Percentiles rank a stretch among this genome's conserved stretches.
Evolutionary conservation across 305 asterid species (phyloP).

Genomic region (Fraxinus sp.): DNA sequence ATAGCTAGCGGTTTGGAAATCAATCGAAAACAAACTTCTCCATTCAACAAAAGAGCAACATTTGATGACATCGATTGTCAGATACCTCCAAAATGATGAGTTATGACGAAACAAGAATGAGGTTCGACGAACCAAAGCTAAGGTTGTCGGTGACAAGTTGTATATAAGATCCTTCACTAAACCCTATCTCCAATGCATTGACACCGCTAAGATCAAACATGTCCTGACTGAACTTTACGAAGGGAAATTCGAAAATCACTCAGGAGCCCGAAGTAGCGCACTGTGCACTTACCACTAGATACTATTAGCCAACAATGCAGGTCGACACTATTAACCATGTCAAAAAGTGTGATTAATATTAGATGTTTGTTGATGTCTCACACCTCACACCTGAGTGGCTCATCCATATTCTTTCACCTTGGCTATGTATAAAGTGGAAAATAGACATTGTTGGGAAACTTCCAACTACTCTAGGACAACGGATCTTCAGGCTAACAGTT

Average conservation of each 20-base stretch:
- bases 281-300: not conserved
- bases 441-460: not conserved
- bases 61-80: not conserved
- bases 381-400: not conserved
- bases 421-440: not conserved
- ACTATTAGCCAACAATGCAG: not conserved
- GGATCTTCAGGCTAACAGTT: not conserved
- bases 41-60: not conserved
- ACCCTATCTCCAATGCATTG: not conserved
- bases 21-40: not conserved
- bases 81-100: not conserved
- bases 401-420: not conserved
- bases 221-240: not conserved
- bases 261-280: not conserved
- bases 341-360: not conserved
- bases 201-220: not conserved
- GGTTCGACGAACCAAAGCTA: not conserved
- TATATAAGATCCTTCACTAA: not conserved
- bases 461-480: not conserved
- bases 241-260: too few relatives aligned
- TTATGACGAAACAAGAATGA: not conserved
- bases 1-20: not conserved
- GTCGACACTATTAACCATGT: not conserved
- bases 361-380: not conserved
- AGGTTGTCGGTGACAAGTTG: not conserved